Conservation (phyloP, 768 basidiomycete genomes). For the Mycena albidolilacea region DNA sequence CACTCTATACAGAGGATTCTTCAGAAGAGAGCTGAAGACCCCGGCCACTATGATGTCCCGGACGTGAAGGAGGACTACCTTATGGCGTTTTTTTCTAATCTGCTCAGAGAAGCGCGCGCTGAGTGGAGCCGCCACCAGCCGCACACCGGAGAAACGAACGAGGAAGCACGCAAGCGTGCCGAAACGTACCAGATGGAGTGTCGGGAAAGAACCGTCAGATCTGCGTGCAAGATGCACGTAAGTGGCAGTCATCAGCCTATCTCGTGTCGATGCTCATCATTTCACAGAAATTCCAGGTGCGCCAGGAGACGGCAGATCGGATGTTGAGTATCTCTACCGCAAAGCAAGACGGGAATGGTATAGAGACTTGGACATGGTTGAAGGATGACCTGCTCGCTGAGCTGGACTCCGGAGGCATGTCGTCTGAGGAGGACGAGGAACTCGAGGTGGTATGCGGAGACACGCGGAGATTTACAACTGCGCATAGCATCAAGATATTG, state of each 20-base stretch:
- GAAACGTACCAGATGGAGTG: background rate
- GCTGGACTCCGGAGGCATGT: background rate
- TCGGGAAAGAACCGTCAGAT: too few relatives aligned
- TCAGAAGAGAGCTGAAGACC: background rate
- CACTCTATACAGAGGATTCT: background rate
- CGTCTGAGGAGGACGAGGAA: background rate
- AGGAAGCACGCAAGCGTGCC: background rate
- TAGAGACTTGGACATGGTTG: background rate
- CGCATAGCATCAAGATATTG: background rate
- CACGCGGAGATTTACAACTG: background rate
- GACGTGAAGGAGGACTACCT: too few relatives aligned
- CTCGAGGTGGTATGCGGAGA: background rate
- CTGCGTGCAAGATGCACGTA: background rate
- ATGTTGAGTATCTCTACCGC: background rate
- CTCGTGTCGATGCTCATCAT: background rate
- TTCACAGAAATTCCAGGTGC: background rate
- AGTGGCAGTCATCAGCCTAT: background rate
- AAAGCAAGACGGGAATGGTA: background rate
- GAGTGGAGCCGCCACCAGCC: slow-evolving; percentile 1
- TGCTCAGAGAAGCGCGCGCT: too few relatives aligned
- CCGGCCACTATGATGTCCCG: background rate
- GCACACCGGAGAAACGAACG: background rate
- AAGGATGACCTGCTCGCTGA: background rate
- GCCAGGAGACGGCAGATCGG: background rate
- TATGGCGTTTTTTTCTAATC: too few relatives aligned